These are phyloP conservation scores for Amanita rubescens DNA, from an alignment of 768 basidiomycete species.

Conservation along the genomic window DNA sequence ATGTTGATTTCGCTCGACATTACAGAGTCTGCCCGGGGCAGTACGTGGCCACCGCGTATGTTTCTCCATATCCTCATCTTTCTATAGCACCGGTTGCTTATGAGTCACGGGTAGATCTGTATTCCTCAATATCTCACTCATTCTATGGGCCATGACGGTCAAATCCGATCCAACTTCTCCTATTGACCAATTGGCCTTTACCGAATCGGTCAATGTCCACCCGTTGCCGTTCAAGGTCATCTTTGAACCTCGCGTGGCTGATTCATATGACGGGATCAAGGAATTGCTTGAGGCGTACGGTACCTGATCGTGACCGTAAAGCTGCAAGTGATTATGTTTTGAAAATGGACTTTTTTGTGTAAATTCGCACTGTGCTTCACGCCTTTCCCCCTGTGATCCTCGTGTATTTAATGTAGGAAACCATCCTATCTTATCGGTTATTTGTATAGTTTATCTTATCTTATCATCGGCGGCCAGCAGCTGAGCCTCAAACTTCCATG, in stretches of 20 bases:
- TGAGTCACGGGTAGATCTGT: conserved; percentile 35
- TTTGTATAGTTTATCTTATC: no score
- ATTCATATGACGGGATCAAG: conserved; percentile 24
- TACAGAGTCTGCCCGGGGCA: conserved; percentile 58
- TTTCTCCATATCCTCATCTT: neutral
- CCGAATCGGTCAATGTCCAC: conserved; percentile 56
- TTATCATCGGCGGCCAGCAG: neutral
- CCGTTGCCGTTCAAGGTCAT: conserved; percentile 52
- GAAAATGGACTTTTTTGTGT: no score
- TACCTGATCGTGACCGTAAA: conserved; percentile 6
- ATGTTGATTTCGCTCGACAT: no score
- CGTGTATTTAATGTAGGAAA: no score
- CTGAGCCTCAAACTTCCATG: no score
- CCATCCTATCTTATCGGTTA: no score
- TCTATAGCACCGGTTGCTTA: neutral
- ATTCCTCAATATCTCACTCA: conserved; percentile 56
- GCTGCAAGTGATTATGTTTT: no score
- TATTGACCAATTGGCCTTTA: conserved; percentile 56
- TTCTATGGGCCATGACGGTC: conserved; percentile 61
- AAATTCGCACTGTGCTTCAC: no score
- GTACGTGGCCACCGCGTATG: conserved; percentile 44
- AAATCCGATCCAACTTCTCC: conserved; percentile 41
- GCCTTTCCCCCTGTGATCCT: no score
- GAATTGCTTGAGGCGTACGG: conserved; percentile 36
- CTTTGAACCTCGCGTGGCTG: conserved; percentile 43